Percentiles rank a stretch among this genome's conserved stretches.
Evolutionary conservation across 768 basidiomycete genomes (phyloP).

Genomic region (Podaxis sp.): DNA sequence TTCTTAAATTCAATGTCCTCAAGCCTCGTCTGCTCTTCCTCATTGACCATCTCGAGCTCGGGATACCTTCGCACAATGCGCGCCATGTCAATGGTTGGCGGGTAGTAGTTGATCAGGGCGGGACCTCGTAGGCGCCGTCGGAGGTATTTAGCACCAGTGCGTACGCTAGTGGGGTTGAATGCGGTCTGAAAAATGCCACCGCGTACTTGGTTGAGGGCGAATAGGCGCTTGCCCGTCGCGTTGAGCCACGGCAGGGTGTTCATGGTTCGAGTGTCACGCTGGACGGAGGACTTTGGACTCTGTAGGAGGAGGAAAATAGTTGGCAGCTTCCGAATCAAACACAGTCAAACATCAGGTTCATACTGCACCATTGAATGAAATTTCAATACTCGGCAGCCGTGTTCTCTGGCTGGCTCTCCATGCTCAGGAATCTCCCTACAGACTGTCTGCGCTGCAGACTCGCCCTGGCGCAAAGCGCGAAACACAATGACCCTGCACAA

Average conservation of each 20-base stretch:
- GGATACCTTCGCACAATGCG: slow-evolving; percentile 47
- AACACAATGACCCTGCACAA: neutral
- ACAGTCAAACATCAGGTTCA: neutral
- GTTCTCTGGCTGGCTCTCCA: neutral
- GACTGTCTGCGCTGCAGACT: neutral
- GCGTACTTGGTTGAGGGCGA: slow-evolving; percentile 57
- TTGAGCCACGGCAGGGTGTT: slow-evolving; percentile 4
- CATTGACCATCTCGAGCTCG: slow-evolving; percentile 56
- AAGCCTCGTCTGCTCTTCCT: slow-evolving; percentile 62
- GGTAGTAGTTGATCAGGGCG: slow-evolving; percentile 84
- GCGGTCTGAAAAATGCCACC: slow-evolving; percentile 80
- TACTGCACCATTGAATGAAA: neutral
- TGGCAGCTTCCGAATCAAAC: neutral
- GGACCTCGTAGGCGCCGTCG: slow-evolving; percentile 79
- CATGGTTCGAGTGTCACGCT: slow-evolving; percentile 19
- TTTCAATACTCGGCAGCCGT: neutral
- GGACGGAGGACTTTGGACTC: neutral
- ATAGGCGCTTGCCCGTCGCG: slow-evolving; percentile 34
- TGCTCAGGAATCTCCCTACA: neutral
- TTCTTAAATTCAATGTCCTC: slow-evolving; percentile 65
- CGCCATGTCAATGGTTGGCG: slow-evolving; percentile 51
- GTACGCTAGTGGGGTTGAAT: slow-evolving; percentile 76
- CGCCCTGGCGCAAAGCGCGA: neutral
- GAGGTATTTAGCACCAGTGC: slow-evolving; percentile 92
- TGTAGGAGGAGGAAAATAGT: neutral